Evolutionary conservation across 1,284 basidiomycete species (phyloP), one percentile per base, ranked within the genome.

Genomic region (Fomes fomentarius): DNA sequence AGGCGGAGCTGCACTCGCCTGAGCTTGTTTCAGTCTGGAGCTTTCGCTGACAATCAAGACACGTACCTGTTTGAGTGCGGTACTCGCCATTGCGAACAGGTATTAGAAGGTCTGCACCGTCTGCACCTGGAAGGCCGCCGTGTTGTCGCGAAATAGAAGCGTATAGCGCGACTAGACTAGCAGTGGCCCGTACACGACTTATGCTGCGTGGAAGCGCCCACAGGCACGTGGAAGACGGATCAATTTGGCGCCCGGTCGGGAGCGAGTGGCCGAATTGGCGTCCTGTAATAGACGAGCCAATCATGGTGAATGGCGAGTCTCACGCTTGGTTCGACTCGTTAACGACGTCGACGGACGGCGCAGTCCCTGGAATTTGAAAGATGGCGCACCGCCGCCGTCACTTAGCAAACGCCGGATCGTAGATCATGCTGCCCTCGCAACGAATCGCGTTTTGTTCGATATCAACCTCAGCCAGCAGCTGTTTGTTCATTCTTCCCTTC

Each of bases 31-130:
- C 4, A 56, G 46, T 59, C 14, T 22, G 1, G 10, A 11, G 3
- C 15, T n/a, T 15, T 17, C n/a, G n/a, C n/a, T 44, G 24, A 12
- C n/a, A 2, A 19, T 19, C 1, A 9, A 11, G 21, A 30, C 7
- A 6, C 77, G 53, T 60, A 84, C 85, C 71, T 84, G 82, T 67
- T 80, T 84, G 57, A 77, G 68, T 19, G 75, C 71, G 60, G 69
- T 74, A 70, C 79, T 85, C 65, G 83, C 76, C 85, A 87, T 87
- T 40, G 56, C 60, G 34, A 48, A 54, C 26, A 25, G 4, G 24
- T 25, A 3, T 21, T n/a, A n/a, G n/a, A n/a, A n/a, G n/a, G n/a
- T n/a, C n/a, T n/a, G n/a, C n/a, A n/a, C n/a, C n/a, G 28, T 6
- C 28, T 30, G 28, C 28, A 30, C 7, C 34, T 37, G 3, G n/a